phyloP scores from a whole-genome alignment of 208 protist genomes.

The Crithidia bombi region DNA sequence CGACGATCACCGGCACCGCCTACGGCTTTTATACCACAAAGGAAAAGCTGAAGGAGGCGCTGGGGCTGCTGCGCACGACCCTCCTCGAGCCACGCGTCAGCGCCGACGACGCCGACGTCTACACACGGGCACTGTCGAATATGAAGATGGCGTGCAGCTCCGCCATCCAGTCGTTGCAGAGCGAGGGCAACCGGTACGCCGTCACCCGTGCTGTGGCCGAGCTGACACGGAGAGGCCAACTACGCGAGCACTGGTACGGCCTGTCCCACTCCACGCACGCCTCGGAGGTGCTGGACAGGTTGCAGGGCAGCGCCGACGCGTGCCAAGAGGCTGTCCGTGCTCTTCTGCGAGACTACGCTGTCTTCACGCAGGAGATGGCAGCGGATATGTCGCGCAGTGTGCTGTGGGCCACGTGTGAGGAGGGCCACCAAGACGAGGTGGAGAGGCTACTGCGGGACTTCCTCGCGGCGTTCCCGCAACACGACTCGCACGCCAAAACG shows the following conservation, averaged over 20 bases:
- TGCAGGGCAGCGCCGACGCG: slow-evolving; percentile 59
- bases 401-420: slow-evolving; percentile 90
- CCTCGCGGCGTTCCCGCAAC: slow-evolving; percentile 35
- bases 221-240: slow-evolving; percentile 59
- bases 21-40: slow-evolving; percentile 90
- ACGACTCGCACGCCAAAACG: slow-evolving; percentile 17
- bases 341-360: slow-evolving; percentile 50
- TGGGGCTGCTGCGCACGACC: slow-evolving; percentile 69
- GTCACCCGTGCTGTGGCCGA: slow-evolving; percentile 62
- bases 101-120: slow-evolving; percentile 68
- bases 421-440: slow-evolving; percentile 57
- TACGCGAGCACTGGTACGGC: slow-evolving; percentile 81
- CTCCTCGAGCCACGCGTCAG: slow-evolving; percentile 75
- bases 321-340: slow-evolving; percentile 28
- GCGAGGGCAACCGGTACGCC: slow-evolving; percentile 74
- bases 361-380: slow-evolving; percentile 49
- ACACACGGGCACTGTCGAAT: slow-evolving; percentile 64
- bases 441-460: slow-evolving; percentile 53
- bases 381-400: slow-evolving; percentile 48
- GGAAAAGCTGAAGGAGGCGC: slow-evolving; percentile 76
- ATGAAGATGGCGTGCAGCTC: slow-evolving; percentile 72
- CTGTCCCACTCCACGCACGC: slow-evolving; percentile 67
- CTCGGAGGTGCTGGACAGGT: slow-evolving; percentile 67
- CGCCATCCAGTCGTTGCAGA: slow-evolving; percentile 75
- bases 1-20: slow-evolving; percentile 66